A percentile compares a stretch with the other conserved stretches of the same genome.
These are phyloP conservation scores for Cladosporium sp. DNA, from an alignment of 2,329 filamentous ascomycete species.

Conservation along the genomic window DNA sequence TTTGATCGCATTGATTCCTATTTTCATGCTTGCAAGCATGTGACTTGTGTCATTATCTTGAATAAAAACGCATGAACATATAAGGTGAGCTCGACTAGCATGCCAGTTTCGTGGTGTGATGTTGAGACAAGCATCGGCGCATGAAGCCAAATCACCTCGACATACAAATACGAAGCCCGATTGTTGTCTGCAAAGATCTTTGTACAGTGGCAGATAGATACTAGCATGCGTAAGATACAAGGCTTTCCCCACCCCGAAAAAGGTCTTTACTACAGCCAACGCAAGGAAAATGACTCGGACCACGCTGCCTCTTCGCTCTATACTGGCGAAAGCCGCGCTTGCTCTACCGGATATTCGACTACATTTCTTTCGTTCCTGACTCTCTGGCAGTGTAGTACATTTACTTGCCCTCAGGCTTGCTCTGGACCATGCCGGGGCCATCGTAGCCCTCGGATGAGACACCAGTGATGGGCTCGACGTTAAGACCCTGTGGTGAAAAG, in stretches of 20 bases:
- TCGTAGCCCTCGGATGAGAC: conserved; percentile 75
- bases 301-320: not conserved
- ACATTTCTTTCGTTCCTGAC: conserved; percentile 15
- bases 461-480: conserved; percentile 83
- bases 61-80: not conserved
- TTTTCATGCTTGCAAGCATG: not conserved
- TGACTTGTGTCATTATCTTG: not conserved
- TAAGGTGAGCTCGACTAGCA: not conserved
- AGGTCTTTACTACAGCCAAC: conserved; percentile 16
- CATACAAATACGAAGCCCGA: not conserved
- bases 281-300: conserved; percentile 13
- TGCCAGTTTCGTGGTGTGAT: not conserved
- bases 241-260: conserved; percentile 8
- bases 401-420: conserved; percentile 36
- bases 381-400: conserved; percentile 5
- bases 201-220: conserved; percentile 19
- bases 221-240: conserved; percentile 19
- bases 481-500: conserved; percentile 64
- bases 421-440: conserved; percentile 74
- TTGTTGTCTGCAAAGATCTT: conserved; percentile 16
- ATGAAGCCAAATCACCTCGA: not conserved
- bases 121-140: not conserved
- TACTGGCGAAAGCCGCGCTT: not conserved
- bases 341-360: conserved; percentile 17
- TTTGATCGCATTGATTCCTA: not conserved